These are phyloP conservation scores for Collybia nuda DNA, from an alignment of 768 basidiomycete genomes.

Conservation along the genomic window DNA sequence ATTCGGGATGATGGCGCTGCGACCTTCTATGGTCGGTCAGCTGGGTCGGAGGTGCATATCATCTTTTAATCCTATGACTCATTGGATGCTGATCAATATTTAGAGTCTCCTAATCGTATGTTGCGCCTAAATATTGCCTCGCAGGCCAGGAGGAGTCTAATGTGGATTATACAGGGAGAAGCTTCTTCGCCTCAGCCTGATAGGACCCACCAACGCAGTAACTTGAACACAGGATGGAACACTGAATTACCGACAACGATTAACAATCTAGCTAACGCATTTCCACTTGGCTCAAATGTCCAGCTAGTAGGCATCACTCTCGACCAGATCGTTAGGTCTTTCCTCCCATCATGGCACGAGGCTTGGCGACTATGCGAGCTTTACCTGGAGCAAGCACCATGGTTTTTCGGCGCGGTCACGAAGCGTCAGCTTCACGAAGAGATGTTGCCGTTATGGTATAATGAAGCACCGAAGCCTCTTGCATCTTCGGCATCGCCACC, in stretches of 20 bases:
- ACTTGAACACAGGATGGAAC: neutral
- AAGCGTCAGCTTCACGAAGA: slow-evolving; percentile 63
- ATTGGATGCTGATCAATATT: neutral
- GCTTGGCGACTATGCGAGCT: slow-evolving; percentile 60
- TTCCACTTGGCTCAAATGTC: slow-evolving; percentile 46
- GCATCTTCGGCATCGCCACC: slow-evolving; percentile 1
- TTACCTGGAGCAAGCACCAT: slow-evolving; percentile 76
- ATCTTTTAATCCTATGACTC: neutral
- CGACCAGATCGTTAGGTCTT: slow-evolving; percentile 41
- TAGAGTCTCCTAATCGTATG: slow-evolving; percentile 60
- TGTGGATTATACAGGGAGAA: slow-evolving; percentile 30
- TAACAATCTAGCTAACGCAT: slow-evolving; percentile 29
- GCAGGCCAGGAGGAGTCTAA: neutral
- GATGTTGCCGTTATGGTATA: slow-evolving; percentile 64
- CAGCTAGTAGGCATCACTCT: slow-evolving; percentile 33
- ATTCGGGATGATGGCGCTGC: slow-evolving; percentile 68
- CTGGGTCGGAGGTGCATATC: slow-evolving; percentile 63
- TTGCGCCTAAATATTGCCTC: neutral
- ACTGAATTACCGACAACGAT: slow-evolving; percentile 21
- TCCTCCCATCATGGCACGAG: slow-evolving; percentile 61
- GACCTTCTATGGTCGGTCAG: slow-evolving; percentile 72
- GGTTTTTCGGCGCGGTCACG: slow-evolving; percentile 78
- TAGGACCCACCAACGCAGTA: neutral
- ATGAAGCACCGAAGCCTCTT: slow-evolving; percentile 35
- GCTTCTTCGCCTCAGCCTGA: slow-evolving; percentile 14